Evolutionary conservation across 1,284 basidiomycete species (phyloP), one percentile per base, ranked within the genome.

Genomic region (Sporisorium iseilematis-ciliati): DNA sequence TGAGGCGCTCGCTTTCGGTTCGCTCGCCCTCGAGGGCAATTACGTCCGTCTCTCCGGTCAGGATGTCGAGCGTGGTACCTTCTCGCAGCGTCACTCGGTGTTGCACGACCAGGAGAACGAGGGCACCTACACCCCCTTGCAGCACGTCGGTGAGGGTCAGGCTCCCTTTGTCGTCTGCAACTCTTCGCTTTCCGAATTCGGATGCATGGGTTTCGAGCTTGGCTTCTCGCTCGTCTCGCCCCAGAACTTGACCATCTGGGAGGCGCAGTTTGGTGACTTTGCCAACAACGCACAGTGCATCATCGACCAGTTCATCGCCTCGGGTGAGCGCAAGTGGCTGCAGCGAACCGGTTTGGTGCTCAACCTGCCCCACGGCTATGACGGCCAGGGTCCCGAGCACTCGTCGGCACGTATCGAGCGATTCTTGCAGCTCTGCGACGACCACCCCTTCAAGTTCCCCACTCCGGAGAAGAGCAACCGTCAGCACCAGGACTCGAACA

Each of bases 341-440:
- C 96, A 99, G 87, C 91, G 97, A 70, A 93, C 91, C 56, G 97
- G 97, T 57, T 86, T 99, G 71, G 94, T 97, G 38, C 89, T 99
- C 87, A 95, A 88, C 83, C 87, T 99, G 75, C 85, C 85, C 8
- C 97, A 98, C 86, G 97, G 97, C 54, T 99, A 95, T 88, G 97
- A 99, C 86, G 97, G 97, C 33, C 97, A 99, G 86, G 97, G 97
- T 48, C 97, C 97, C 3, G 97, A 99, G 86, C 97, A 99, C 88
- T 98, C 96, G 25, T 95, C 93, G 82, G 97, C 93, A 58, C 90
- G 97, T 68, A 90, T 98, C 59, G 97, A 99, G 88, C 90, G 97
- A 50, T 99, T 98, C 91, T 88, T 99, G 80, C 95, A 98, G 87
- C 90, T 99, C 43, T 97, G 95, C 83, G 97, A 97, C 86, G 97